A percentile compares a stretch with the other conserved stretches of the same genome.
Evolutionary conservation across 768 basidiomycete species (phyloP).

Genomic region (Amanita polypyramis): DNA sequence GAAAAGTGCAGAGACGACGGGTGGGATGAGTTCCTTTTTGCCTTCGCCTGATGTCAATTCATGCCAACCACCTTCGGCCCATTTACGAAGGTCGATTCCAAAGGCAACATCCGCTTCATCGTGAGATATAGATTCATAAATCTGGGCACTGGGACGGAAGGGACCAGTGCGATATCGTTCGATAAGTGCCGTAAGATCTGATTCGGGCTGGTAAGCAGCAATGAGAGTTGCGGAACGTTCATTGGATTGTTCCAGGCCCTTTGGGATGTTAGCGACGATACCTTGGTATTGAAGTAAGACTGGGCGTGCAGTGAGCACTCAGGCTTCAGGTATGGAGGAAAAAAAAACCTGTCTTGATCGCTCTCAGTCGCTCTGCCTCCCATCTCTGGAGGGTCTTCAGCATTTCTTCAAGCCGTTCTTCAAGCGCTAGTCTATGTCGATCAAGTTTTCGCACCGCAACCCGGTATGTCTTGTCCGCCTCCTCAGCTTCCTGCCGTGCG

Average conservation of each 20-base stretch:
- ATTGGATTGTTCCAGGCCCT: slow-evolving; percentile 49
- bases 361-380: slow-evolving; percentile 76
- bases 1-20: slow-evolving; percentile 62
- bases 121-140: slow-evolving; percentile 80
- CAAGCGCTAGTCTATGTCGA: slow-evolving; percentile 72
- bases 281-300: slow-evolving; percentile 84
- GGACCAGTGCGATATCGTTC: slow-evolving; percentile 91
- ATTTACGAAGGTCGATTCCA: slow-evolving; percentile 84
- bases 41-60: slow-evolving; percentile 41
- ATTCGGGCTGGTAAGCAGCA: slow-evolving; percentile 80
- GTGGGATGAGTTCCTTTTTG: slow-evolving; percentile 58
- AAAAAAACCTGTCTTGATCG: slow-evolving; percentile 63
- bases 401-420: slow-evolving; percentile 78
- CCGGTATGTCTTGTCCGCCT: slow-evolving; percentile 73
- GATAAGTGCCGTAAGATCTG: slow-evolving; percentile 77
- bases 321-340: not conserved
- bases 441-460: slow-evolving; percentile 76
- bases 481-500: slow-evolving; percentile 68
- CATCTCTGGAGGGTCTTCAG: slow-evolving; percentile 73
- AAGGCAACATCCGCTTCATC: slow-evolving; percentile 82
- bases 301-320: slow-evolving; percentile 14
- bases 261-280: slow-evolving; percentile 63
- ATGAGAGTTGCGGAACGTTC: slow-evolving; percentile 69
- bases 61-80: slow-evolving; percentile 80
- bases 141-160: slow-evolving; percentile 76